These are phyloP conservation scores for Margaritispora aquatica DNA, from an alignment of 495 filamentous ascomycete genomes.

Conservation along the genomic window DNA sequence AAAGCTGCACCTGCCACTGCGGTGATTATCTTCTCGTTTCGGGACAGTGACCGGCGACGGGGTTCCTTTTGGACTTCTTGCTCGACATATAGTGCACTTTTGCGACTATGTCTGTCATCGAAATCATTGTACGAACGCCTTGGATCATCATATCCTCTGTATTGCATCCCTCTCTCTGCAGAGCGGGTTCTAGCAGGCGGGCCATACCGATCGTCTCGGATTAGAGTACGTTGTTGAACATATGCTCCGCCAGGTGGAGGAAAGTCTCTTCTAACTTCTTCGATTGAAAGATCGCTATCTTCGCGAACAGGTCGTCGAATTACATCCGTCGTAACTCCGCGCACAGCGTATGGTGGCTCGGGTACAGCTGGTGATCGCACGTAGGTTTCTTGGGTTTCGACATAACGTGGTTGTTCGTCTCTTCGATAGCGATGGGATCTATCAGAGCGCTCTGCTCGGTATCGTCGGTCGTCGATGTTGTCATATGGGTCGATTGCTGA, in stretches of 20 bases:
- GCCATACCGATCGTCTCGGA: conserved; percentile 25
- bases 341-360: conserved; percentile 28
- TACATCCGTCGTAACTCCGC: conserved; percentile 35
- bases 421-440: conserved; percentile 27
- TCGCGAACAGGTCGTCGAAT: conserved; percentile 45
- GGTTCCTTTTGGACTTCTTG: conserved; percentile 33
- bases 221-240: conserved; percentile 25
- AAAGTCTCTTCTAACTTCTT: conserved; percentile 63
- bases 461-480: conserved; percentile 19
- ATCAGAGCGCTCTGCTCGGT: background rate
- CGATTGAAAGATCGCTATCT: conserved; percentile 56
- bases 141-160: conserved; percentile 36
- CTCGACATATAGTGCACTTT: conserved; percentile 33
- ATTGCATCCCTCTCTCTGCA: conserved; percentile 37
- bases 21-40: conserved; percentile 54
- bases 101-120: conserved; percentile 41
- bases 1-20: conserved; percentile 45
- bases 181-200: conserved; percentile 41
- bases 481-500: conserved; percentile 17
- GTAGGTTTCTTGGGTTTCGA: conserved; percentile 43
- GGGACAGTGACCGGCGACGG: conserved; percentile 40
- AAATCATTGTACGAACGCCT: conserved; percentile 30
- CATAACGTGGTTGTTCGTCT: conserved; percentile 34
- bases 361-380: conserved; percentile 19
- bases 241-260: conserved; percentile 48